Evolutionary conservation across 192 early-diverging fungal genomes (phyloP).

Genomic region (Coemansia sp.): DNA sequence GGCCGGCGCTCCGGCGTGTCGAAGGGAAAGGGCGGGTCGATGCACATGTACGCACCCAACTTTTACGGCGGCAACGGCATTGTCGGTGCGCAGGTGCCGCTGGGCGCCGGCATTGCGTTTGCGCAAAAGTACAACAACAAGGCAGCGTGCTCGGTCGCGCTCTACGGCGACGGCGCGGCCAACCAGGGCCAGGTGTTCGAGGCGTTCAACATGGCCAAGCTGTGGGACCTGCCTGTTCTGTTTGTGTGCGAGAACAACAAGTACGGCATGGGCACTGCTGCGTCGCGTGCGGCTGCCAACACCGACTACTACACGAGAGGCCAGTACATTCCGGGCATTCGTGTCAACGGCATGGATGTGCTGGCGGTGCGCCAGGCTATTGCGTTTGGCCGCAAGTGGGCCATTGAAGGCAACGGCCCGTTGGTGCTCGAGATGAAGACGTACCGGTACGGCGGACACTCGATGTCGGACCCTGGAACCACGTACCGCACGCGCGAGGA

Average conservation of each 20-base stretch:
- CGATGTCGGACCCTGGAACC: constrained; percentile 99
- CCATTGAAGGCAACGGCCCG: constrained; percentile 79
- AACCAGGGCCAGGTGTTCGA: constrained; percentile 99
- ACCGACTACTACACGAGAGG: constrained; percentile 94
- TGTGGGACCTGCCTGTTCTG: constrained; percentile 89
- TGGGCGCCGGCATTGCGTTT: constrained; percentile 84
- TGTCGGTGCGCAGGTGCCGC: constrained; percentile 93
- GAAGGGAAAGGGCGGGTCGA: constrained; percentile 97
- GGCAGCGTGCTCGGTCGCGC: constrained; percentile 78
- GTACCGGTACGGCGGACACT: constrained; percentile 99
- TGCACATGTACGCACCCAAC: constrained; percentile 97
- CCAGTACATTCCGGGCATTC: constrained; percentile 95
- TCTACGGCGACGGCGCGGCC: constrained; percentile 97
- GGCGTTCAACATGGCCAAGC: constrained; percentile 98
- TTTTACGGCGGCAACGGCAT: constrained; percentile 99
- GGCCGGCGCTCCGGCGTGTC: constrained; percentile 85
- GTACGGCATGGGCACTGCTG: constrained; percentile 97
- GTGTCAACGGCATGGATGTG: constrained; percentile 92
- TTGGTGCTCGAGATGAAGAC: constrained; percentile 94
- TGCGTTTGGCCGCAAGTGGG: constrained; percentile 83
- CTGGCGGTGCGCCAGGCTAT: constrained; percentile 88
- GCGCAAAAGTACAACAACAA: constrained; percentile 87
- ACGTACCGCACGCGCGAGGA: constrained; percentile 99
- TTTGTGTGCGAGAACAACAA: constrained; percentile 99
- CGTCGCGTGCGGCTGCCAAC: constrained; percentile 85